phyloP scores from a whole-genome alignment of 306 rosid genomes.

The Acacia confusa region DNA sequence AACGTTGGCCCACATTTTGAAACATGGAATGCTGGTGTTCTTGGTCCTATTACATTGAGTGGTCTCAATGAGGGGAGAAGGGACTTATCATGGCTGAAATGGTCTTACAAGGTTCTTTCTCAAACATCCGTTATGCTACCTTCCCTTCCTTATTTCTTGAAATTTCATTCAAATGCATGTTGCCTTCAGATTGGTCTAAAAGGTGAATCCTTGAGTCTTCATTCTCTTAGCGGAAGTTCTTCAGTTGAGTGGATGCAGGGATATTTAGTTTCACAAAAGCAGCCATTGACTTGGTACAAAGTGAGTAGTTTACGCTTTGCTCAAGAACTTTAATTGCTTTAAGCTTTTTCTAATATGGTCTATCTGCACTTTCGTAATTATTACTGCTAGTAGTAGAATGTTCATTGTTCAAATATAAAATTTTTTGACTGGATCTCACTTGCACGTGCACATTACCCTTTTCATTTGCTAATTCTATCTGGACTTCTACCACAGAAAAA shows the following conservation, averaged over 20 bases:
- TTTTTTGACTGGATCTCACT: neutral
- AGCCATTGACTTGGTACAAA: conserved; percentile 95
- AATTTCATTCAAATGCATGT: conserved; percentile 35
- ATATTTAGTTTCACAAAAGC: conserved; percentile 58
- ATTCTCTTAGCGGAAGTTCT: conserved; percentile 89
- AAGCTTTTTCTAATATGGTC: neutral
- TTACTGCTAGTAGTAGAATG: neutral
- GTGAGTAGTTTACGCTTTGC: conserved; percentile 55
- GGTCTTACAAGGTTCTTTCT: conserved; percentile 88
- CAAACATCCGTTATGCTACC: neutral
- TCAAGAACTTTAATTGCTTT: neutral
- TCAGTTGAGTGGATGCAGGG: conserved; percentile 94
- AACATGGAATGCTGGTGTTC: conserved; percentile 96
- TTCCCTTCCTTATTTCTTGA: conserved; percentile 29
- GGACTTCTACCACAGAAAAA: neutral
- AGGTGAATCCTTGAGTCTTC: conserved; percentile 92
- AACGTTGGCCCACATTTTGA: conserved; percentile 97
- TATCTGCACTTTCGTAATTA: neutral
- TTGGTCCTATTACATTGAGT: conserved; percentile 77
- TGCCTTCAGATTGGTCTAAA: conserved; percentile 77
- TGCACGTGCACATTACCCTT: neutral
- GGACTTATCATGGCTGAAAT: conserved; percentile 97
- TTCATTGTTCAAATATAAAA: neutral
- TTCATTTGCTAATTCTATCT: neutral
- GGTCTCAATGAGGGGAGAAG: conserved; percentile 94